Evolutionary conservation across 1,284 basidiomycete genomes (phyloP).

Genomic region (Melampsora occidentalis): DNA sequence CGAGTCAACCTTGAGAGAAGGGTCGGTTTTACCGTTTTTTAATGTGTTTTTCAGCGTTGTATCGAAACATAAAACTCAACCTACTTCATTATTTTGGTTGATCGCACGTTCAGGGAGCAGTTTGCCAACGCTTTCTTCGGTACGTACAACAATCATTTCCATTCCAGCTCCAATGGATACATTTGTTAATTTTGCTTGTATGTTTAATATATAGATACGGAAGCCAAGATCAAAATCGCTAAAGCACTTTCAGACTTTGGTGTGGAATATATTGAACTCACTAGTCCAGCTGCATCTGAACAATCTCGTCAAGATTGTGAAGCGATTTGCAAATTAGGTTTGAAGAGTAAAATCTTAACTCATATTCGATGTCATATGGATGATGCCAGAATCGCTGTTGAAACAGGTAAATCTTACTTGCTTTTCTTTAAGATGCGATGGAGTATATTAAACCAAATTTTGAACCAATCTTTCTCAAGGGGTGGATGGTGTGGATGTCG

Average conservation of each 20-base stretch:
- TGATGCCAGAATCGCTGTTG: conserved; percentile 95
- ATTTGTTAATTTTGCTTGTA: not conserved
- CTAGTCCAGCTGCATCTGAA: conserved; percentile 95
- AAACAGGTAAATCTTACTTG: conserved; percentile 70
- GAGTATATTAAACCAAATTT: not conserved
- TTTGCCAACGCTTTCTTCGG: conserved; percentile 97
- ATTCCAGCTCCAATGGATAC: not conserved
- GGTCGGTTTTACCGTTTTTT: conserved; percentile 12
- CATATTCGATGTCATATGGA: conserved; percentile 99
- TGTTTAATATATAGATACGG: conserved; percentile 64
- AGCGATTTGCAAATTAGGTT: conserved; percentile 97
- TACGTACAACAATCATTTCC: not conserved
- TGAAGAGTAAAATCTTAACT: conserved; percentile 95
- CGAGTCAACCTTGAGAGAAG: conserved; percentile 44
- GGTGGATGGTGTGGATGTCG: conserved; percentile 98
- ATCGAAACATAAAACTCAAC: not conserved
- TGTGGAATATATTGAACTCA: conserved; percentile 99
- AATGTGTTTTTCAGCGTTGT: not conserved
- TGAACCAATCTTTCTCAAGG: conserved; percentile 57
- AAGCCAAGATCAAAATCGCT: conserved; percentile 99
- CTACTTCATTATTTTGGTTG: conserved; percentile 55
- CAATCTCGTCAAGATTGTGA: conserved; percentile 93
- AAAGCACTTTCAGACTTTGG: conserved; percentile 92
- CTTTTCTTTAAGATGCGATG: not conserved
- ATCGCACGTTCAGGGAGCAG: conserved; percentile 65